phyloP scores from a whole-genome alignment of 495 filamentous ascomycete genomes.

The Saxophila tyrrhenica region DNA sequence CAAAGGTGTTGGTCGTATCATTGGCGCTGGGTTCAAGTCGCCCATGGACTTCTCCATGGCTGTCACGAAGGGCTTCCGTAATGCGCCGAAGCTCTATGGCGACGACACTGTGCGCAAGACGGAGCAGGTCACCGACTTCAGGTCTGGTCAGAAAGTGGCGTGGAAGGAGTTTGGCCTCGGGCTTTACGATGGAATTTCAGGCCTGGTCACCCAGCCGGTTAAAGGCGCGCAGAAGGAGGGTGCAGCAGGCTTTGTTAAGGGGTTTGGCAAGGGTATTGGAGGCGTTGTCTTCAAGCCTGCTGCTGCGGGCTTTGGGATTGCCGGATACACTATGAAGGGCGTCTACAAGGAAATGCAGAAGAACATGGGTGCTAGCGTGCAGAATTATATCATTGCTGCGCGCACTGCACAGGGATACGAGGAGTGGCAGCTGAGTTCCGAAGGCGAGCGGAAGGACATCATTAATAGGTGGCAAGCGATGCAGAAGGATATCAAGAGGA shows the following conservation, averaged over 20 bases:
- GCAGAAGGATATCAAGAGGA: constrained; percentile 43
- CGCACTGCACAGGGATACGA: constrained; percentile 61
- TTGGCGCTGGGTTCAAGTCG: constrained; percentile 57
- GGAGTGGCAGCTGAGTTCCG: constrained; percentile 39
- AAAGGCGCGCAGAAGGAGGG: constrained; percentile 59
- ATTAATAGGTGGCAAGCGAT: constrained; percentile 45
- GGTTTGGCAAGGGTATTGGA: constrained; percentile 63
- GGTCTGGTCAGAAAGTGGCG: constrained; percentile 48
- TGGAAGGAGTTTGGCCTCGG: constrained; percentile 24
- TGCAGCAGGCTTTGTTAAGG: constrained; percentile 57
- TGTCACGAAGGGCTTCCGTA: constrained; percentile 75
- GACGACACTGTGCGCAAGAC: constrained; percentile 58
- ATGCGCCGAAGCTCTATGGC: constrained; percentile 67
- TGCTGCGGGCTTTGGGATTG: constrained; percentile 55
- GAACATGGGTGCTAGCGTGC: constrained; percentile 47
- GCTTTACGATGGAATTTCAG: constrained; percentile 53
- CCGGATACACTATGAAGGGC: constrained; percentile 64
- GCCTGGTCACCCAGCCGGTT: constrained; percentile 58
- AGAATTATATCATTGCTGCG: constrained; percentile 62
- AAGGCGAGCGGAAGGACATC: constrained; percentile 46
- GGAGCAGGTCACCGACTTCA: constrained; percentile 59
- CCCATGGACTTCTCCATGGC: constrained; percentile 73
- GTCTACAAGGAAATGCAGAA: constrained; percentile 62
- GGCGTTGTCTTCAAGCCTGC: constrained; percentile 59
- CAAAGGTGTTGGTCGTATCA: constrained; percentile 54